Percentiles rank a stretch among this genome's conserved stretches.
These are phyloP conservation scores for Alternaria rosae DNA, from an alignment of 2,329 filamentous ascomycete species.

Conservation along the genomic window DNA sequence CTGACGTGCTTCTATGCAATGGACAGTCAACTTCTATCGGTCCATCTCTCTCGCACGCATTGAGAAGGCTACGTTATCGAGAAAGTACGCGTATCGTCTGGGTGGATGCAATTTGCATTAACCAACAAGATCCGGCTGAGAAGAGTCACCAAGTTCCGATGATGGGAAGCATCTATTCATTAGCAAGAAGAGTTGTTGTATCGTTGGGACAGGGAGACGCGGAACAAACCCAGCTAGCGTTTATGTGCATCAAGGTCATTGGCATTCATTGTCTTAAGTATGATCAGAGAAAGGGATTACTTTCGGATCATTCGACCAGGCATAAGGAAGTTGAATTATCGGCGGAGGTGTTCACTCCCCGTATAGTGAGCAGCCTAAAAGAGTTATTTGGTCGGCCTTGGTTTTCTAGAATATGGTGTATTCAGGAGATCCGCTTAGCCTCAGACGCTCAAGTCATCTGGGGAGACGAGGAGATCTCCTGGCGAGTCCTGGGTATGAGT, in stretches of 20 bases:
- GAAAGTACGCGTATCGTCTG: constrained; percentile 8
- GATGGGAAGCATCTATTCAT: constrained; percentile 20
- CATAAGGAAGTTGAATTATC: background rate
- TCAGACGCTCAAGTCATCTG: constrained; percentile 2
- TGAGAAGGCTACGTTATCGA: constrained; percentile 2
- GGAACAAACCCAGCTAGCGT: background rate
- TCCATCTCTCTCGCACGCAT: constrained; percentile 2
- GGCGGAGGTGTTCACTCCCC: background rate
- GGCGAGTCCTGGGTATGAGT: background rate
- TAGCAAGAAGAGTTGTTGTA: constrained; percentile 18
- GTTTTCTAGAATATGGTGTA: constrained; percentile 16
- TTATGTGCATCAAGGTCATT: background rate
- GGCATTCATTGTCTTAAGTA: background rate
- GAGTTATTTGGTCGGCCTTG: constrained; percentile 5
- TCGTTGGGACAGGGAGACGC: constrained; percentile 15
- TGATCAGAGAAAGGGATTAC: background rate
- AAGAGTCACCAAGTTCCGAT: constrained; percentile 18
- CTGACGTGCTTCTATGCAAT: constrained; percentile 1
- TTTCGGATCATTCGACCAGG: background rate
- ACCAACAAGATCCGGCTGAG: constrained; percentile 16
- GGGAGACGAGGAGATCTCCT: constrained; percentile 4
- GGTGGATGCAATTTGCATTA: constrained; percentile 24
- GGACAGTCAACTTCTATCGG: background rate
- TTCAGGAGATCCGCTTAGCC: constrained; percentile 15
- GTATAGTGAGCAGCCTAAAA: background rate